Evolutionary conservation across 768 basidiomycete species (phyloP), one percentile per base, ranked within the genome.

Genomic region (Amanita rubescens): DNA sequence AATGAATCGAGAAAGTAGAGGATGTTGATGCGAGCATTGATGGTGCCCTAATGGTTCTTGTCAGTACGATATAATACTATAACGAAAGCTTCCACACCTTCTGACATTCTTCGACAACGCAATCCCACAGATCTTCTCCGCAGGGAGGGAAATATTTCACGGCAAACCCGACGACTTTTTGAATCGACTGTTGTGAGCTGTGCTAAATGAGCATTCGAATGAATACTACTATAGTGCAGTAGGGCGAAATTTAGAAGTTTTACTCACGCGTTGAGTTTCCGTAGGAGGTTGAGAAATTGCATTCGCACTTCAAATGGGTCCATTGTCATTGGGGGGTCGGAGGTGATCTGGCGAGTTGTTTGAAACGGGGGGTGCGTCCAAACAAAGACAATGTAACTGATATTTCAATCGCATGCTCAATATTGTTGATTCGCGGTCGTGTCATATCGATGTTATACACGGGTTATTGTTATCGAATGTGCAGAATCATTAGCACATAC

Each of bases 71-170:
- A 4, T 33, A 45, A 43, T 37, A 4, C 33, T 43, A 33, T 39
- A 42, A 41, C 20, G 17, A 52, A 27, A 7, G 41, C 15, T 20
- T 43, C 55, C 67, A 10, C 54, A 87, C 93, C 78, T 93, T 94
- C 65, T 88, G 84, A 58, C 86, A 91, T 70, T 94, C 90, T 64
- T 95, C 92, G 22, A 93, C 69, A 35, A 95, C 79, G 60, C 92
- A 94, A 60, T 94, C 92, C 94, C 93, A 95, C 10, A 95, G 67
- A 66, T 96, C 92, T 61, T 95, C 92, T 5, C 90, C 92, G 53
- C 91, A 94, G 53, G 79, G 79, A 5, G 85, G 74, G 51, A 87
- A 93, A 62, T 88, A 85, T 65, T 93, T 93, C 52, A 94, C 75
- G 0, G 91, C 90, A 61, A 84, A 94, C 8, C 78, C 75, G 30